Evolutionary conservation across 2,329 filamentous ascomycete species (phyloP), one percentile per base, ranked within the genome.

Genomic region (Neofusicoccum sp.): DNA sequence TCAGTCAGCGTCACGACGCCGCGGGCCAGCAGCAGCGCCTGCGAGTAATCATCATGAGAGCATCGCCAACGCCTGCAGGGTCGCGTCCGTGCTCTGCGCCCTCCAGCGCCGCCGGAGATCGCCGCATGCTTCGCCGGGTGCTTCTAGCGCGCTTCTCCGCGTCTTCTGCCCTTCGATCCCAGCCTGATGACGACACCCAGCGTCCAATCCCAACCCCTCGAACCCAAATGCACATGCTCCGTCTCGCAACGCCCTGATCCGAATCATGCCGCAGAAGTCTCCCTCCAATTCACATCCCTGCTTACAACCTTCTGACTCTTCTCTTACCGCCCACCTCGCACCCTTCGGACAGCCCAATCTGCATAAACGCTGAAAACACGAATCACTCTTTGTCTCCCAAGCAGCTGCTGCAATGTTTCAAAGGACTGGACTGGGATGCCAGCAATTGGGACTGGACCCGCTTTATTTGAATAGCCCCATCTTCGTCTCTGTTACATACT

Each of bases 391-490:
- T 85, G 7, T 82, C 81, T 0, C 78, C 80, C 1, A 72, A 71
- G 33, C 75, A 83, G 65, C 69, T 79, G 26, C 66, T 85, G 31
- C 66, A 71, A 73, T 85, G 81, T 81, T 75, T 80, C 40, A 82
- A 79, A 66, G 73, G 81, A 60, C 66, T 86, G n/a, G 80, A 77
- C 0, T 70, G 38, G 82, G 82, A 3, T 72, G 85, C 12, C 73
- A 81, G 51, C 72, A 67, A 3, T 65, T 81, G 6, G 80, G 79
- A 0, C 61, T 84, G 6, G 66, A 76, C 60, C 73, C 70, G 75
- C 76, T 84, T 44, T 82, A 80, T 65, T 80, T 80, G 0, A 77
- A 79, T 2, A 85, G 85, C 66, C 80, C 84, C 63, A 79, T 85
- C 40, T 83, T 81, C 63, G 77, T 85, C 1, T 82, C 82, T 0